phyloP scores from a whole-genome alignment of 108 stramenopile genomes.

The Cyclostephanos invisitatus region DNA sequence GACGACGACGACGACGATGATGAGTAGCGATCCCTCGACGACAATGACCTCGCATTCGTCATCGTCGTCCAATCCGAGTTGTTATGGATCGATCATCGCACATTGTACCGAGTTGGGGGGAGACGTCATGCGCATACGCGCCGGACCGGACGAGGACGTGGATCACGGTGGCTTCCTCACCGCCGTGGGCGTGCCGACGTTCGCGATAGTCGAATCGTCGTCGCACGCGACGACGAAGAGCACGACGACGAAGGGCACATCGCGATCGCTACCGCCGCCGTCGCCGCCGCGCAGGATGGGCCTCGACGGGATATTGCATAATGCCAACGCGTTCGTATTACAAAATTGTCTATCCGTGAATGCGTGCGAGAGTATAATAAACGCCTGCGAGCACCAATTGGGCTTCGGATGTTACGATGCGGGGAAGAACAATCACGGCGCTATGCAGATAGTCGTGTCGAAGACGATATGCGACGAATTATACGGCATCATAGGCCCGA shows the following conservation, averaged over 20 bases:
- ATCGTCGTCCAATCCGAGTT: not conserved
- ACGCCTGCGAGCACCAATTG: conserved; percentile 53
- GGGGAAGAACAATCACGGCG: conserved; percentile 82
- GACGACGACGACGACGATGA: too few species aligned
- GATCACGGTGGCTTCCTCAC: conserved; percentile 47
- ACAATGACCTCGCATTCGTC: not conserved
- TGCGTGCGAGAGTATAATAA: conserved; percentile 62
- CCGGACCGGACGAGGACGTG: conserved; percentile 28
- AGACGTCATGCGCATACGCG: conserved; percentile 40
- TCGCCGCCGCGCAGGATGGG: conserved; percentile 39
- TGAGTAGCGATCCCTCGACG: not conserved
- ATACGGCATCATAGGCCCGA: conserved; percentile 51
- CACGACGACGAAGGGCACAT: not conserved
- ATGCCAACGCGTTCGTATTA: conserved; percentile 61
- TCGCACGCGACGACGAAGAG: not conserved
- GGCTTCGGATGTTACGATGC: conserved; percentile 67
- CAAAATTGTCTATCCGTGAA: conserved; percentile 51
- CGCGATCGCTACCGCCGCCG: too few species aligned
- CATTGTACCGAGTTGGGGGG: conserved; percentile 37
- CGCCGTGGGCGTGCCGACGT: conserved; percentile 63
- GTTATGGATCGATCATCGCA: conserved; percentile 11
- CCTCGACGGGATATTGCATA: conserved; percentile 62
- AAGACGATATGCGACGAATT: conserved; percentile 52
- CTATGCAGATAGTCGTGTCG: conserved; percentile 73
- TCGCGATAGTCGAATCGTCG: conserved; percentile 42